phyloP scores from a whole-genome alignment of 768 basidiomycete genomes.

The Trametes cinnabarina region DNA sequence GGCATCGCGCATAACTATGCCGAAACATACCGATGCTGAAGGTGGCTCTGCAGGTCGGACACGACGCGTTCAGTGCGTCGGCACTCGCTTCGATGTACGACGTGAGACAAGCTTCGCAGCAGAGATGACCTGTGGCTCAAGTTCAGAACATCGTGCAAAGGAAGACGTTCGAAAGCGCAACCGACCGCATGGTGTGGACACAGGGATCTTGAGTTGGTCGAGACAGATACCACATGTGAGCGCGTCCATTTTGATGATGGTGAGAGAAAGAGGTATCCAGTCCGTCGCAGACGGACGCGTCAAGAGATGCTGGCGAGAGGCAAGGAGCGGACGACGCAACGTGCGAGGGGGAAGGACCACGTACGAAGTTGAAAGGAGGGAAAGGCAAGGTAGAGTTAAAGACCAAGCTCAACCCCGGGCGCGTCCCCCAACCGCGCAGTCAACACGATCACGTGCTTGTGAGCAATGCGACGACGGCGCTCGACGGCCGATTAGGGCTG shows the following conservation, averaged over 20 bases:
- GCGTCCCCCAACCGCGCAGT: not conserved
- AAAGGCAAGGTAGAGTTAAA: not conserved
- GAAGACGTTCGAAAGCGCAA: not conserved
- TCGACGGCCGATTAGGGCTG: too few relatives aligned
- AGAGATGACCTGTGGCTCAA: conserved; percentile 28
- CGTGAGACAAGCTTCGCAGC: conserved; percentile 31
- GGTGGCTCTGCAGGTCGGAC: conserved; percentile 31
- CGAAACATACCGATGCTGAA: conserved; percentile 29
- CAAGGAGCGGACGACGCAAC: conserved; percentile 4
- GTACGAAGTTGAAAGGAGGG: not conserved
- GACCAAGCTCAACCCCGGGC: not conserved
- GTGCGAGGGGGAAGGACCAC: not conserved
- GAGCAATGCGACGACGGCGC: too few relatives aligned
- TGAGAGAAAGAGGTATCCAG: conserved; percentile 8
- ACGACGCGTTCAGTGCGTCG: conserved; percentile 29
- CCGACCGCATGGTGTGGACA: conserved; percentile 33
- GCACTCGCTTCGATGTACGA: conserved; percentile 26
- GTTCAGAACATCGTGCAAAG: not conserved
- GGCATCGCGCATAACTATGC: not conserved
- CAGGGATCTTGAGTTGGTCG: conserved; percentile 29
- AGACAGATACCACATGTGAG: conserved; percentile 32
- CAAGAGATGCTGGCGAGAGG: not conserved
- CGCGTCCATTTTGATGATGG: conserved; percentile 7
- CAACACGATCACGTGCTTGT: conserved; percentile 11
- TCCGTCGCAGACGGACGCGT: conserved; percentile 18